Percentiles rank a stretch among this genome's conserved stretches.
Conservation (phyloP, 2,329 filamentous ascomycete species). For the Botrytis fragariae region DNA sequence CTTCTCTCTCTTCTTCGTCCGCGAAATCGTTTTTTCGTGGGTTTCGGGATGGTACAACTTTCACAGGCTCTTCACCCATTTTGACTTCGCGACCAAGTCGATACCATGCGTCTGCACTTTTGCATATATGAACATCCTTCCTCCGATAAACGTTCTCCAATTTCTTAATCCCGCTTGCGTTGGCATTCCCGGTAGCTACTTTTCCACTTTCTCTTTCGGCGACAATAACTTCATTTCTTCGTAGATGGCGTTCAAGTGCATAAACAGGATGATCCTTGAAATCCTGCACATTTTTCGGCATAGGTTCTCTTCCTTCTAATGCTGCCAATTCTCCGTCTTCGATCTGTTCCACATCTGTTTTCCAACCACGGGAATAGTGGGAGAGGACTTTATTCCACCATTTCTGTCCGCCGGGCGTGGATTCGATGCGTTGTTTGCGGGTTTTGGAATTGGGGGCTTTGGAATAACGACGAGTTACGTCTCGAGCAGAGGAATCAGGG, state of each 20-base stretch:
- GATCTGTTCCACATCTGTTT: conserved; percentile 72
- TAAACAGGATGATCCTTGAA: conserved; percentile 84
- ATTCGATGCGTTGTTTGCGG: conserved; percentile 73
- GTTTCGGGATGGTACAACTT: conserved; percentile 58
- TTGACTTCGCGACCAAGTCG: conserved; percentile 78
- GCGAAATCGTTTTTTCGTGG: conserved; percentile 41
- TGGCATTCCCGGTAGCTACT: conserved; percentile 61
- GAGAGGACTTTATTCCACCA: conserved; percentile 57
- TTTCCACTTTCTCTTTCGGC: conserved; percentile 71
- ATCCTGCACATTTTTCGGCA: conserved; percentile 82
- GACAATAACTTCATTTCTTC: conserved; percentile 76
- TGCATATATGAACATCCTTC: conserved; percentile 73
- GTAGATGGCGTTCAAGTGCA: conserved; percentile 81
- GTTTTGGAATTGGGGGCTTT: conserved; percentile 92
- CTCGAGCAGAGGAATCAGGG: conserved; percentile 70
- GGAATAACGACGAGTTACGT: conserved; percentile 84
- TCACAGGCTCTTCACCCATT: conserved; percentile 75
- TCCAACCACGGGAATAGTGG: conserved; percentile 45
- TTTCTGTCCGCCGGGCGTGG: conserved; percentile 46
- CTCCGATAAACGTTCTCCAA: conserved; percentile 82
- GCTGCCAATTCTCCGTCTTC: conserved; percentile 75
- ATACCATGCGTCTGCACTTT: conserved; percentile 87
- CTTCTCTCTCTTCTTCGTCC: conserved; percentile 43
- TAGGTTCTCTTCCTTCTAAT: conserved; percentile 71
- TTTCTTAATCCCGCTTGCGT: conserved; percentile 43